Conservation (phyloP, 805 yeast genomes). For the Citeromyces matritensis region DNA sequence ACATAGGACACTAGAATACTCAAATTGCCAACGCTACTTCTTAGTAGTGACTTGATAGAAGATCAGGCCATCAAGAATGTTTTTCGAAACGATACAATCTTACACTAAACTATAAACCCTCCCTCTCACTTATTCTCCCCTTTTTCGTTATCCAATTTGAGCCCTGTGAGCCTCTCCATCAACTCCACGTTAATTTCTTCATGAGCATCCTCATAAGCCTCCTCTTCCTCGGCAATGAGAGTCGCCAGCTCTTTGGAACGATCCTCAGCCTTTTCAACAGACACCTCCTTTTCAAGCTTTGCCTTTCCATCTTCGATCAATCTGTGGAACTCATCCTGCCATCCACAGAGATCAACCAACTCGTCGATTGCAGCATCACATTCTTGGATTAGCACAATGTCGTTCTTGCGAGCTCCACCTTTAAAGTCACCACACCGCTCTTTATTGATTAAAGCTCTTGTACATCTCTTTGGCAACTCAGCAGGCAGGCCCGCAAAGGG, state of each 20-base stretch:
- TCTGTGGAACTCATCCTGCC: constrained; percentile 41
- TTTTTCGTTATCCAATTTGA: constrained; percentile 5
- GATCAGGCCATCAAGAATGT: no score
- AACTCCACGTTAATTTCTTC: constrained; percentile 9
- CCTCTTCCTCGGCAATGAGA: constrained; percentile 11
- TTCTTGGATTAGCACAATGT: constrained; percentile 41
- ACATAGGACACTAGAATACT: no score
- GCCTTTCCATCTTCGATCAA: constrained; percentile 16
- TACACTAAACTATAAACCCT: no score
- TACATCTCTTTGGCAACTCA: constrained; percentile 31
- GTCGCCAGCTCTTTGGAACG: constrained; percentile 11
- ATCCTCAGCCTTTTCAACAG: constrained; percentile 11
- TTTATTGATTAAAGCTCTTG: constrained; percentile 57
- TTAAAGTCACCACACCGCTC: constrained; percentile 68
- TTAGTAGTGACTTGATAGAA: no score
- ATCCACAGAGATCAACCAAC: constrained; percentile 42
- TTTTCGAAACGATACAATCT: no score
- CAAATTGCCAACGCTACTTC: no score
- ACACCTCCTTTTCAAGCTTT: constrained; percentile 4
- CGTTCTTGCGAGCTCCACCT: constrained; percentile 36
- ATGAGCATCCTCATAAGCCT: constrained; percentile 5
- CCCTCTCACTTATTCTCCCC: neutral
- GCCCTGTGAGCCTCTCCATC: constrained; percentile 5
- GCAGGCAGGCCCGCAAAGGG: constrained; percentile 83
- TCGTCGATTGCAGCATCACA: constrained; percentile 52